These are phyloP conservation scores for Ceratocystis variospora DNA, from an alignment of 2,329 filamentous ascomycete genomes.

Conservation along the genomic window DNA sequence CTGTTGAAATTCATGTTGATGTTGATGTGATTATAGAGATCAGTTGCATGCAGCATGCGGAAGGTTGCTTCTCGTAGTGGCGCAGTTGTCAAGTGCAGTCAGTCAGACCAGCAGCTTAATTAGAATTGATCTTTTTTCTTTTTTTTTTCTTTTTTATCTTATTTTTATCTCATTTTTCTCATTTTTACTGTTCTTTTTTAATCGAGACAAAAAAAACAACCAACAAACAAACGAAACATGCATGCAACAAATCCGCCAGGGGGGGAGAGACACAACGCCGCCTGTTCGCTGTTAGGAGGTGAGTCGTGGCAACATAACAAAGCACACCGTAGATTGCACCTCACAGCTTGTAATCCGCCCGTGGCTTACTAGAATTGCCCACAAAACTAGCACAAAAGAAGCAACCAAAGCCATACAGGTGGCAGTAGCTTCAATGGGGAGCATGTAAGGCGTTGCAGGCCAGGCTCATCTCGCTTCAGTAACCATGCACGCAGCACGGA, in stretches of 20 bases:
- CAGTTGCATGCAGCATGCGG: not conserved
- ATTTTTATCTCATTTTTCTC: not conserved
- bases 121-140: not conserved
- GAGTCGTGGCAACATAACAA: not conserved
- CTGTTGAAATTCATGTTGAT: not conserved
- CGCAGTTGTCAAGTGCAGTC: slow-evolving; percentile 7
- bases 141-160: not conserved
- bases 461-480: not conserved
- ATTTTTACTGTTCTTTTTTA: too few species aligned
- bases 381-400: not conserved
- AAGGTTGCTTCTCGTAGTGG: not conserved
- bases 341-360: not conserved
- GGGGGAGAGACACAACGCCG: not conserved
- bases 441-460: not conserved
- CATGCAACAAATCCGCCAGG: not conserved
- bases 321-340: not conserved
- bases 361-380: not conserved
- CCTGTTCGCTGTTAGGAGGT: not conserved
- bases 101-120: not conserved
- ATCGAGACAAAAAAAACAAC: not conserved
- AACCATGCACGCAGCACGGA: not conserved
- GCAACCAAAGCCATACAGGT: not conserved
- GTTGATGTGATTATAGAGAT: not conserved
- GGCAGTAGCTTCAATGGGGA: not conserved
- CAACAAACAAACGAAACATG: slow-evolving; percentile 1